Evolutionary conservation across 140 eudicot genomes (phyloP).

Genomic region (Senecio squalidus): DNA sequence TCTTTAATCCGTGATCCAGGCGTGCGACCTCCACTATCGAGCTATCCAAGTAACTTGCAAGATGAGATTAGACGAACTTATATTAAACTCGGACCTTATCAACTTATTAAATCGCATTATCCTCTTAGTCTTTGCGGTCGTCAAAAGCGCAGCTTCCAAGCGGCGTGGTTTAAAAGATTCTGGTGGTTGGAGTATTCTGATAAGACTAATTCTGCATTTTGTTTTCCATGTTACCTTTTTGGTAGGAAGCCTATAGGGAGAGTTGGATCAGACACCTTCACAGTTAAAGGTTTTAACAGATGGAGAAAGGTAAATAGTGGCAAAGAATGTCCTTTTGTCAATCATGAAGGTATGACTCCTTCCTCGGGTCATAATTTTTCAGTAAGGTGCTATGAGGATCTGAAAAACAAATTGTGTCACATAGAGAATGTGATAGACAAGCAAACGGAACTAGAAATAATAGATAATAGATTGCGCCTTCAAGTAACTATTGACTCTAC

Average conservation of each 20-base stretch:
- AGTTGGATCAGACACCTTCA: background rate
- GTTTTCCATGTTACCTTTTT: background rate
- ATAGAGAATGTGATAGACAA: conserved; percentile 4
- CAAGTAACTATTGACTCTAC: too few species aligned
- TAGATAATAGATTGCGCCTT: too few species aligned
- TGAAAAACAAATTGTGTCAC: background rate
- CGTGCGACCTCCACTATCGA: background rate
- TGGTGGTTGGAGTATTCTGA: background rate
- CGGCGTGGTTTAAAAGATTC: background rate
- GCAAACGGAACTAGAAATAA: background rate
- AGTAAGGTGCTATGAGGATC: background rate
- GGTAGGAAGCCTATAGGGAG: background rate
- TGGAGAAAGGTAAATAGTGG: background rate
- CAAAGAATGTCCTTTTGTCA: background rate
- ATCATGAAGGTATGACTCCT: too few species aligned
- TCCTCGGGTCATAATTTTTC: too few species aligned
- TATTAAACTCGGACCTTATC: background rate
- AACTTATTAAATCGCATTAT: background rate
- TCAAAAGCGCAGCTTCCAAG: background rate
- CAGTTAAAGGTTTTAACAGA: background rate
- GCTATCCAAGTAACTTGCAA: background rate
- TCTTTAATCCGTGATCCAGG: background rate
- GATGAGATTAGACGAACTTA: background rate
- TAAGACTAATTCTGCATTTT: background rate
- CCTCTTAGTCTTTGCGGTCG: background rate